phyloP scores from a whole-genome alignment of 192 early-diverging fungal genomes.

The Gonapodya prolifera region DNA sequence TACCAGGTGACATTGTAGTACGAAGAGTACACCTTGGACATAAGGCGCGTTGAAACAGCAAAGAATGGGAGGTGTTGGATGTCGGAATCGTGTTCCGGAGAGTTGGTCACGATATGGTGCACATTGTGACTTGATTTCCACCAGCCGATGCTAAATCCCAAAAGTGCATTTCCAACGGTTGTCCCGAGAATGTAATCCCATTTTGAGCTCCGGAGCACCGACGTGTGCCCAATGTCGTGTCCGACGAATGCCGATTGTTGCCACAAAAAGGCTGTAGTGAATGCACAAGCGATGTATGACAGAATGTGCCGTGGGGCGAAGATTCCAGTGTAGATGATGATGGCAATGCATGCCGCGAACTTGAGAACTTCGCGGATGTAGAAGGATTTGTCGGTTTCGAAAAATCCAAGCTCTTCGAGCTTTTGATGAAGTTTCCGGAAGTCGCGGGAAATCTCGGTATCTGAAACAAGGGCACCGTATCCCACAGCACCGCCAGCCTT shows the following conservation, averaged over 20 bases:
- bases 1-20: constrained; percentile 73
- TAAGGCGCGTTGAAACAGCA: constrained; percentile 67
- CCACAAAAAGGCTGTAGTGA: constrained; percentile 63
- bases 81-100: constrained; percentile 89
- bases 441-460: constrained; percentile 8
- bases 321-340: constrained; percentile 16
- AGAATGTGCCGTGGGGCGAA: constrained; percentile 12
- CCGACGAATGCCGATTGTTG: constrained; percentile 87
- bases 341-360: constrained; percentile 20
- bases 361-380: constrained; percentile 15
- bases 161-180: constrained; percentile 61
- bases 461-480: background rate
- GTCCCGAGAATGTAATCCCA: constrained; percentile 76
- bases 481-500: background rate
- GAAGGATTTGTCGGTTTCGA: constrained; percentile 37
- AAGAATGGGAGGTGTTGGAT: constrained; percentile 97
- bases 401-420: constrained; percentile 47
- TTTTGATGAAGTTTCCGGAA: constrained; percentile 57
- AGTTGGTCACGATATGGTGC: constrained; percentile 93
- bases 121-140: constrained; percentile 95
- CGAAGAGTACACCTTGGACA: constrained; percentile 72
- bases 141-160: constrained; percentile 91
- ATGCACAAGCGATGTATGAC: constrained; percentile 19
- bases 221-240: constrained; percentile 93
- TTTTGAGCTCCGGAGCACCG: constrained; percentile 57